phyloP scores from a whole-genome alignment of 1,139 yeast species.

The Sugiyamaella paludigena region DNA sequence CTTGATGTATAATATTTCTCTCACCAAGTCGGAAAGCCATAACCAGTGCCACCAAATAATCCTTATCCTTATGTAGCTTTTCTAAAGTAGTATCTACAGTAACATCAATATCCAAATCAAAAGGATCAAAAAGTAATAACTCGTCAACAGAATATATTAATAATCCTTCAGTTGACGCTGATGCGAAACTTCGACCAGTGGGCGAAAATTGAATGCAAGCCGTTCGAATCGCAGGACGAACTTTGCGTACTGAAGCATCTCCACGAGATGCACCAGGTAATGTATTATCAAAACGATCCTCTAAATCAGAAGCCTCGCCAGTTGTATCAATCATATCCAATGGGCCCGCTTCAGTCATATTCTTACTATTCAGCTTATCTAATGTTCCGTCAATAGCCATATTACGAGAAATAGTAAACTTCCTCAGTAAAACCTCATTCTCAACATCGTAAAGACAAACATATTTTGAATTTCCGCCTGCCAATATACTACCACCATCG shows the following conservation, averaged over 20 bases:
- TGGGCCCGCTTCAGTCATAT: constrained; percentile 87
- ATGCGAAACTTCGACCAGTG: constrained; percentile 87
- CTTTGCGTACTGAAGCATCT: constrained; percentile 75
- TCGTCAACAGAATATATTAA: constrained; percentile 79
- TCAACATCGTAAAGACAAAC: constrained; percentile 87
- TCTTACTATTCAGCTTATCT: constrained; percentile 71
- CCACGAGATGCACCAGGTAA: constrained; percentile 91
- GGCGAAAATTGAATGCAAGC: constrained; percentile 82
- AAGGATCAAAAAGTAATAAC: constrained; percentile 81
- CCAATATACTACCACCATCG: constrained; percentile 83
- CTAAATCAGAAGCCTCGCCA: constrained; percentile 84
- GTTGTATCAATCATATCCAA: constrained; percentile 75
- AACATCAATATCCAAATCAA: constrained; percentile 88
- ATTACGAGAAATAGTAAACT: constrained; percentile 82
- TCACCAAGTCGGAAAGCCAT: constrained; percentile 96
- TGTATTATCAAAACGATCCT: constrained; percentile 70
- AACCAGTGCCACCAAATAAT: constrained; percentile 75
- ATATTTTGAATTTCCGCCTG: constrained; percentile 91
- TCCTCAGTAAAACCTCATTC: constrained; percentile 77
- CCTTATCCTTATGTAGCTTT: constrained; percentile 56
- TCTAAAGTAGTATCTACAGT: constrained; percentile 76
- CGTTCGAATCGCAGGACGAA: constrained; percentile 78
- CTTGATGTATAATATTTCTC: constrained; percentile 62
- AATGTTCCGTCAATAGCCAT: constrained; percentile 90
- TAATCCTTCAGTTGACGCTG: constrained; percentile 94